Conservation (phyloP, 1,284 basidiomycete genomes). For the Mycena sp. region DNA sequence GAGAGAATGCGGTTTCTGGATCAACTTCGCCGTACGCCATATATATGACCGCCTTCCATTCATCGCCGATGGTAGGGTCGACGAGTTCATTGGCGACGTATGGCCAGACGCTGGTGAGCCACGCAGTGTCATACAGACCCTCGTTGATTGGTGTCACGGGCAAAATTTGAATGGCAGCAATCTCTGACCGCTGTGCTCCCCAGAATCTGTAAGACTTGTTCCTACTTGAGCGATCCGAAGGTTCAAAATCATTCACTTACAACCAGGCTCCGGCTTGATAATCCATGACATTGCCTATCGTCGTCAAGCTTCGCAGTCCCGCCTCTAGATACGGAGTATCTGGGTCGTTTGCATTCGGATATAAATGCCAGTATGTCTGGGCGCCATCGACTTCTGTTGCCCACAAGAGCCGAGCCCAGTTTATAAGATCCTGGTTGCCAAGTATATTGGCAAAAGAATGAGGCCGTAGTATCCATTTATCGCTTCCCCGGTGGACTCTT, state of each 20-base stretch:
- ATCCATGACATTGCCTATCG: slow-evolving; percentile 47
- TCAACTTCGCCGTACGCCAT: slow-evolving; percentile 43
- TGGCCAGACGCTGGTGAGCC: slow-evolving; percentile 39
- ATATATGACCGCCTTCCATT: slow-evolving; percentile 46
- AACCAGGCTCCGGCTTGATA: slow-evolving; percentile 48
- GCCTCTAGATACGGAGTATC: slow-evolving; percentile 48
- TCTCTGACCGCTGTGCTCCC: slow-evolving; percentile 45
- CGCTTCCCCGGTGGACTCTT: slow-evolving; percentile 46
- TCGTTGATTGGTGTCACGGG: slow-evolving; percentile 48
- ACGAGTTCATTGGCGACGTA: slow-evolving; percentile 42
- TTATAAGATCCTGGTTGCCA: slow-evolving; percentile 40
- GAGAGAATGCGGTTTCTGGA: slow-evolving; percentile 38
- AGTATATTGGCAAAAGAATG: slow-evolving; percentile 42
- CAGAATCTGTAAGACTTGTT: too few relatives aligned
- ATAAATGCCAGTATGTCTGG: slow-evolving; percentile 48
- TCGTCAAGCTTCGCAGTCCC: slow-evolving; percentile 40
- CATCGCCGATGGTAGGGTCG: slow-evolving; percentile 40
- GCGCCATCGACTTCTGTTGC: slow-evolving; percentile 46
- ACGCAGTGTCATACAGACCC: slow-evolving; percentile 43
- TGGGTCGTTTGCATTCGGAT: slow-evolving; percentile 41
- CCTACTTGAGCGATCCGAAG: too few relatives aligned
- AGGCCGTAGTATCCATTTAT: slow-evolving; percentile 47
- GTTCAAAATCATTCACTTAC: slow-evolving; percentile 35
- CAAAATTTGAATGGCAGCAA: slow-evolving; percentile 48
- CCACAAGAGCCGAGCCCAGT: slow-evolving; percentile 44